These are phyloP conservation scores for Acaromyces ingoldii DNA, from an alignment of 1,284 basidiomycete genomes.

Conservation along the genomic window DNA sequence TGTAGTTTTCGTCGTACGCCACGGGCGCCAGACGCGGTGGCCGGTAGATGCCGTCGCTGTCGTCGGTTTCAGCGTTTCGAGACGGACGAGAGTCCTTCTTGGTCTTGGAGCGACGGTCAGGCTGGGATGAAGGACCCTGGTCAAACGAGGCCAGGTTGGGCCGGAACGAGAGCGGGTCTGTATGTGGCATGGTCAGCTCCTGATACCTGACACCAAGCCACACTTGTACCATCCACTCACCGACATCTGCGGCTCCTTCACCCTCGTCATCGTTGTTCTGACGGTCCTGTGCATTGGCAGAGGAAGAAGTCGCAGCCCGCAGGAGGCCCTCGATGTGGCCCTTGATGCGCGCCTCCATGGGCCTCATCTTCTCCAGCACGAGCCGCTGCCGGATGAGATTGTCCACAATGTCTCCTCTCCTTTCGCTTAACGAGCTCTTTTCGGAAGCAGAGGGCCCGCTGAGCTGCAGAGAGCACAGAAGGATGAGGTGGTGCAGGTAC, in stretches of 20 bases:
- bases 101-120: slow-evolving; percentile 10
- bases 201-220: no score
- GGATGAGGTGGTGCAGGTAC: slow-evolving; percentile 78
- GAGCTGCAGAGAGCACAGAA: slow-evolving; percentile 52
- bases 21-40: slow-evolving; percentile 88
- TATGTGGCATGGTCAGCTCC: not conserved
- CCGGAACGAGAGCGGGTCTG: slow-evolving; percentile 83
- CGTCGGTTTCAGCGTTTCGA: slow-evolving; percentile 43
- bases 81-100: not conserved
- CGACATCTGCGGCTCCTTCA: slow-evolving; percentile 54
- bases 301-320: no score
- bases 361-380: slow-evolving; percentile 55
- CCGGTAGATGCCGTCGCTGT: slow-evolving; percentile 67
- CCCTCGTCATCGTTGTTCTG: slow-evolving; percentile 62
- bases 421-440: slow-evolving; percentile 18
- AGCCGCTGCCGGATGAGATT: slow-evolving; percentile 35
- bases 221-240: slow-evolving; percentile 55
- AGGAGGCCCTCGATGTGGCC: slow-evolving; percentile 86
- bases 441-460: no score
- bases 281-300: no score
- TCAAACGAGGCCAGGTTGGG: slow-evolving; percentile 70
- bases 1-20: slow-evolving; percentile 69
- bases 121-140: no score
- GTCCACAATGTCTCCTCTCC: slow-evolving; percentile 20
- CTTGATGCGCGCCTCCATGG: slow-evolving; percentile 75